These are phyloP conservation scores for Alternaria tenuissima DNA, from an alignment of 2,329 filamentous ascomycete genomes.

Conservation along the genomic window DNA sequence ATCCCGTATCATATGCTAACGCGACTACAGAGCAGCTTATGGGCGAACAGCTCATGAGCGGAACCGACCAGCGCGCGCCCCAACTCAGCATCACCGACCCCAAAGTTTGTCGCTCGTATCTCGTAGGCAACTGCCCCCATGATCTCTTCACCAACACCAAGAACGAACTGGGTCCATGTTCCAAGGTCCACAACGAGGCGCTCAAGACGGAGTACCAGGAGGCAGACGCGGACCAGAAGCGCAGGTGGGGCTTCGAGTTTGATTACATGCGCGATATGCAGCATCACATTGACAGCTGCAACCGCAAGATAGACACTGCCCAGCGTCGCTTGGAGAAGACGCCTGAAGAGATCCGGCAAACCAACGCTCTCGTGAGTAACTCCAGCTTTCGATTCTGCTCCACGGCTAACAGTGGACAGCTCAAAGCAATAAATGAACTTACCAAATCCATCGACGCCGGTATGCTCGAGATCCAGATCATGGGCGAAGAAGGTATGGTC, in stretches of 20 bases:
- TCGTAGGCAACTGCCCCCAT: slow-evolving; percentile 93
- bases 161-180: slow-evolving; percentile 90
- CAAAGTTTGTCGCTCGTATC: slow-evolving; percentile 93
- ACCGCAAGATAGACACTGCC: slow-evolving; percentile 88
- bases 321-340: slow-evolving; percentile 95
- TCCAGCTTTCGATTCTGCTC: not conserved
- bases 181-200: slow-evolving; percentile 86
- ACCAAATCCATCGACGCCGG: slow-evolving; percentile 80
- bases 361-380: slow-evolving; percentile 74
- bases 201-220: slow-evolving; percentile 89
- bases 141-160: slow-evolving; percentile 99
- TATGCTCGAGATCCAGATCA: slow-evolving; percentile 82
- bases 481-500: slow-evolving; percentile 83
- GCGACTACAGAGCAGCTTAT: slow-evolving; percentile 78
- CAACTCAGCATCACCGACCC: slow-evolving; percentile 89
- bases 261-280: slow-evolving; percentile 97
- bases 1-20: slow-evolving; percentile 21
- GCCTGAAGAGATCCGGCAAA: slow-evolving; percentile 95
- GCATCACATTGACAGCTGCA: slow-evolving; percentile 97
- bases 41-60: slow-evolving; percentile 77
- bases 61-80: slow-evolving; percentile 75
- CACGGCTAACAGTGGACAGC: slow-evolving; percentile 50
- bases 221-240: slow-evolving; percentile 74
- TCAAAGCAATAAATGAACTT: slow-evolving; percentile 87
- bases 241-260: slow-evolving; percentile 88